Evolutionary conservation across 2,329 filamentous ascomycete species (phyloP), one percentile per base, ranked within the genome.

Genomic region (Aspergillus floridensis): DNA sequence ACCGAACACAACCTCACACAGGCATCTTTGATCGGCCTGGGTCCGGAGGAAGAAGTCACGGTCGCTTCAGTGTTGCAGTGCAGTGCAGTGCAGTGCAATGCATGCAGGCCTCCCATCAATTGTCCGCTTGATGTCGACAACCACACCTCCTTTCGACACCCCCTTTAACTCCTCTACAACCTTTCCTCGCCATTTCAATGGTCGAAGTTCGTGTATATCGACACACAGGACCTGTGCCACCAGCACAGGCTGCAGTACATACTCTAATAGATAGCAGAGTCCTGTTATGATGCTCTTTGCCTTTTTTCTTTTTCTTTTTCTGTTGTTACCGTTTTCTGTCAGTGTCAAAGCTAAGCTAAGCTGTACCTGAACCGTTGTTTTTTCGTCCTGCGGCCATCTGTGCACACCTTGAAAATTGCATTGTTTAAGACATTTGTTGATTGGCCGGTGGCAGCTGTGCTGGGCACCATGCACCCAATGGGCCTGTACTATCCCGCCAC

Each of bases 211-310:
- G 56, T 59, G 59, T 59, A 62, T 57, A 63, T 55, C 46, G 47
- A 53, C 51, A 46, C 53, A 58, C 53, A 55, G 49, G 52, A 32
- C 29, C n/a, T 57, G 59, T 60, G 56, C 50, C 55, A 57, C 52
- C 50, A 29, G 53, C 55, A 57, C 52, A 51, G 35, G 53, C 48
- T 50, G 38, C 55, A 61, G 61, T 63, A 63, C 61, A 60, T 63
- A 63, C 49, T 47, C 49, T 59, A 63, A 57, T 61, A 50, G 53
- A 55, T 59, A 22, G 35, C 41, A 49, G 53, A 54, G 38, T 57
- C 56, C 53, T 49, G 53, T 31, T 22, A 22, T 22, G 4, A 4
- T 22, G 22, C 22, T 22, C 22, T 22, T 32, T 61, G 32, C 47
- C 35, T 53, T 26, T 56, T 41, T 44, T n/a, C 32, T 58, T 60